phyloP scores from a whole-genome alignment of 345 rosid species.

The Geranium brycei region DNA sequence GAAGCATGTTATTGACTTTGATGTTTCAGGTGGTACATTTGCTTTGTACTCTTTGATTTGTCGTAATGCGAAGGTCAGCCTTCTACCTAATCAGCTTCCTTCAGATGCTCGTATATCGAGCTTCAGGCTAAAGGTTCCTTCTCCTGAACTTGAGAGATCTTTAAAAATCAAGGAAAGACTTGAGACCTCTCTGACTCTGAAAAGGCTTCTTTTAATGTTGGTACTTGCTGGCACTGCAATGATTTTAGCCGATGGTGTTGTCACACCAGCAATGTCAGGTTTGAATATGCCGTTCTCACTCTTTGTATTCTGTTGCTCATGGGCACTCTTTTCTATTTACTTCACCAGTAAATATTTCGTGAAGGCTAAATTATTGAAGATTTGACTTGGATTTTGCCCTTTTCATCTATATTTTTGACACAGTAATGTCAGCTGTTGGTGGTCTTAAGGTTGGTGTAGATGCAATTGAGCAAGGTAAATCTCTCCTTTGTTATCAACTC shows the following conservation, averaged over 20 bases:
- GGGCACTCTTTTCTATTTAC: not conserved
- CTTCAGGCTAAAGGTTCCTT: constrained; percentile 29
- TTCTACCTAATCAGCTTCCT: constrained; percentile 50
- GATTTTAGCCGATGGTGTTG: constrained; percentile 96
- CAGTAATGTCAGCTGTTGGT: constrained; percentile 94
- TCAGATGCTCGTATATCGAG: constrained; percentile 26
- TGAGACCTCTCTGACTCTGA: constrained; percentile 59
- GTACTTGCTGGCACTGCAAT: constrained; percentile 96
- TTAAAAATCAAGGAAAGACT: constrained; percentile 89
- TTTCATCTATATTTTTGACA: constrained; percentile 18
- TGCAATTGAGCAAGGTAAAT: constrained; percentile 64
- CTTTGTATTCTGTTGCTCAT: not conserved
- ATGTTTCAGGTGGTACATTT: constrained; percentile 75
- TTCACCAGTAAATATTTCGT: not conserved
- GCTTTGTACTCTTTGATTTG: constrained; percentile 88
- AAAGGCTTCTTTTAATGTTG: constrained; percentile 65
- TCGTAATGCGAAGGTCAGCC: constrained; percentile 89
- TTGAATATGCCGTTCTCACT: constrained; percentile 10
- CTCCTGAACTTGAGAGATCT: constrained; percentile 95
- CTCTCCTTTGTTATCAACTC: not conserved
- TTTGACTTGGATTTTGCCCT: constrained; percentile 10
- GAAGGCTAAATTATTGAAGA: not conserved
- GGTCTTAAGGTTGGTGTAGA: constrained; percentile 80
- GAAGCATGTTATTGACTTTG: constrained; percentile 7
- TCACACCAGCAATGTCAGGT: constrained; percentile 99